Conservation (phyloP, 352 stramenopile species). For the Globisporangium splendens region DNA sequence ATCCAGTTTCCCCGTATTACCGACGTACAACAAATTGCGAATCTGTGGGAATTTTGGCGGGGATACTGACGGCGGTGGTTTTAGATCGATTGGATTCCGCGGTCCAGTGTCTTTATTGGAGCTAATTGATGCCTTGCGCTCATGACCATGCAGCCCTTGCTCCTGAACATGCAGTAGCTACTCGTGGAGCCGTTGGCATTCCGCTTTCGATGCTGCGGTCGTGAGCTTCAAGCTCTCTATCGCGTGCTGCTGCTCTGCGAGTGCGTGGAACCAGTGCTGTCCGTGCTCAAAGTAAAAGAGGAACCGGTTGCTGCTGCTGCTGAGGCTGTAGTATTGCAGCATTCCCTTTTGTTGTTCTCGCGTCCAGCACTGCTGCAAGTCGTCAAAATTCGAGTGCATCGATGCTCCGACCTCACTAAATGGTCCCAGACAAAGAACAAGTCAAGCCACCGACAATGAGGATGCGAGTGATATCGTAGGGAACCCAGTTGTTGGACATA, state of each 20-base stretch:
- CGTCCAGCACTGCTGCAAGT: conserved; percentile 9
- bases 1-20: conserved; percentile 16
- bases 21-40: conserved; percentile 21
- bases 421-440: no score
- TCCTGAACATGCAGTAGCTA: conserved; percentile 16
- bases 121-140: not conserved
- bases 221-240: conserved; percentile 19
- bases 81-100: no score
- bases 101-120: not conserved
- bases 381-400: conserved; percentile 40
- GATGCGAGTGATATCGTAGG: not conserved
- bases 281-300: conserved; percentile 50
- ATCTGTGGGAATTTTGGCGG: conserved; percentile 19
- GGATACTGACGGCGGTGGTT: no score
- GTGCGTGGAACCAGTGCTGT: conserved; percentile 41
- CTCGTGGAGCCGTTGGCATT: conserved; percentile 33
- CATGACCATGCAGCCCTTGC: conserved; percentile 28
- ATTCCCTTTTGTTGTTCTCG: conserved; percentile 1
- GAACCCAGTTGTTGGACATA: not conserved
- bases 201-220: conserved; percentile 23
- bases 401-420: conserved; percentile 25
- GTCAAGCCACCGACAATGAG: not conserved
- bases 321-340: not conserved
- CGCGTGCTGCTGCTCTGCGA: conserved; percentile 22
- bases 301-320: conserved; percentile 17